Conservation (phyloP, 1,284 basidiomycete genomes). For the Ganoderma lucidum region DNA sequence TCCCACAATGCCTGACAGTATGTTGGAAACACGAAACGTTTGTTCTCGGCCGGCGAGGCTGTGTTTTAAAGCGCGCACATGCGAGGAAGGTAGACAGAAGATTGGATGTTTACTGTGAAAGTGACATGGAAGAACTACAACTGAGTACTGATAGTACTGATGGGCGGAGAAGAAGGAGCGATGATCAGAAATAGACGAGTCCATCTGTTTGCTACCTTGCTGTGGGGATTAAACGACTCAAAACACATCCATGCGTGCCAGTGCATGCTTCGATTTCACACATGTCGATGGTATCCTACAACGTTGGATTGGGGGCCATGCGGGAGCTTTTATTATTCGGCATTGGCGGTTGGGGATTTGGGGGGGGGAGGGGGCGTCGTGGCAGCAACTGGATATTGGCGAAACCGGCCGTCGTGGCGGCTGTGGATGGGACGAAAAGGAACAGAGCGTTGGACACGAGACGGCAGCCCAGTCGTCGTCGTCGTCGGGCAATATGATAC, state of each 20-base stretch:
- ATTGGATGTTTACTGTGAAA: background rate
- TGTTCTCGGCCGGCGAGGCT: background rate
- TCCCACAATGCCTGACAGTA: background rate
- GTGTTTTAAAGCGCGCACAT: background rate
- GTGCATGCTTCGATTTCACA: constrained; percentile 3
- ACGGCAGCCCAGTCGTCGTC: background rate
- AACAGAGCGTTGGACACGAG: background rate
- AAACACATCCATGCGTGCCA: background rate
- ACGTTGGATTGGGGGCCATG: background rate
- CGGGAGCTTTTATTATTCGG: background rate
- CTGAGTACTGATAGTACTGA: constrained; percentile 10
- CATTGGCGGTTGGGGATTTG: background rate
- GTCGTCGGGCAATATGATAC: background rate
- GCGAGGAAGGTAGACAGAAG: background rate
- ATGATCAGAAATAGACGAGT: constrained; percentile 31
- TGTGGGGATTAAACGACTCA: constrained; percentile 3
- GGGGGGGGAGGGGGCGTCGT: background rate
- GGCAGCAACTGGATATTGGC: background rate
- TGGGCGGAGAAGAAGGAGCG: constrained; percentile 26
- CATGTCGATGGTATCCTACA: background rate
- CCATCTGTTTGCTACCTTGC: constrained; percentile 18
- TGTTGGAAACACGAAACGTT: background rate
- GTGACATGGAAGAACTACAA: constrained; percentile 14
- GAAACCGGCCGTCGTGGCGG: background rate
- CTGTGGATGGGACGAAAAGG: too few species aligned